phyloP scores from a whole-genome alignment of 2,329 filamentous ascomycete species.

The Cercospora zeina region DNA sequence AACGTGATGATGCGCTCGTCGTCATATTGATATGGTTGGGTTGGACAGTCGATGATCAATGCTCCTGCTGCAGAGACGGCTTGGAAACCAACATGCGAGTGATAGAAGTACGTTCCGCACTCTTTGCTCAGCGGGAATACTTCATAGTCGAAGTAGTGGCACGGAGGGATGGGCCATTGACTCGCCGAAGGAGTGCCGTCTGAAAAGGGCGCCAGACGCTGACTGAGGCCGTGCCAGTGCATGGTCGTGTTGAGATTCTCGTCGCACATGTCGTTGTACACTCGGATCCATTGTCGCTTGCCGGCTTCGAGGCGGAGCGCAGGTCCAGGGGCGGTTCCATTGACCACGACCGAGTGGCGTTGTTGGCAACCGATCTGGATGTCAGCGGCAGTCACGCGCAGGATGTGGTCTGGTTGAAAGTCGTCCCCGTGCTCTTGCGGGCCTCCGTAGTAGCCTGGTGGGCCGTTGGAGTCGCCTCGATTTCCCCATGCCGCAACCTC shows the following conservation, averaged over 20 bases:
- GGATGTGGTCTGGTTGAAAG: constrained; percentile 50
- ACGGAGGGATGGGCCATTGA: constrained; percentile 65
- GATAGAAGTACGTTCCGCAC: constrained; percentile 67
- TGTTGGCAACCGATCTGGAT: constrained; percentile 50
- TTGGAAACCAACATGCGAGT: constrained; percentile 66
- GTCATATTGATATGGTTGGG: constrained; percentile 60
- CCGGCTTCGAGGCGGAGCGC: constrained; percentile 51
- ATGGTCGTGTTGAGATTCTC: constrained; percentile 58
- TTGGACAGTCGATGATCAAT: constrained; percentile 58
- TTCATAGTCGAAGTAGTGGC: constrained; percentile 68
- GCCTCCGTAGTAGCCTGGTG: constrained; percentile 28
- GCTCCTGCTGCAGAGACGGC: constrained; percentile 59
- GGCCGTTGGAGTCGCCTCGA: constrained; percentile 16
- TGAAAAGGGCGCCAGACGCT: constrained; percentile 61
- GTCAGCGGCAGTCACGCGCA: constrained; percentile 50
- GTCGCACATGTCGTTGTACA: constrained; percentile 58
- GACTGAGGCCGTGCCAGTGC: constrained; percentile 68
- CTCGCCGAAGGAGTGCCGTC: constrained; percentile 62
- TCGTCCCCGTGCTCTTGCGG: constrained; percentile 29
- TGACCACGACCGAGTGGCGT: constrained; percentile 53
- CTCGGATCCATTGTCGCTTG: constrained; percentile 56
- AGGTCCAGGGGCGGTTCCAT: constrained; percentile 57
- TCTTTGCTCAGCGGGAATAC: constrained; percentile 55
- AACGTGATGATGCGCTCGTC: constrained; percentile 60
- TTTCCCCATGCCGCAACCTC: constrained; percentile 23